These are phyloP conservation scores for Coffea eugenioides DNA, from an alignment of 257 asterid species.

Conservation along the genomic window DNA sequence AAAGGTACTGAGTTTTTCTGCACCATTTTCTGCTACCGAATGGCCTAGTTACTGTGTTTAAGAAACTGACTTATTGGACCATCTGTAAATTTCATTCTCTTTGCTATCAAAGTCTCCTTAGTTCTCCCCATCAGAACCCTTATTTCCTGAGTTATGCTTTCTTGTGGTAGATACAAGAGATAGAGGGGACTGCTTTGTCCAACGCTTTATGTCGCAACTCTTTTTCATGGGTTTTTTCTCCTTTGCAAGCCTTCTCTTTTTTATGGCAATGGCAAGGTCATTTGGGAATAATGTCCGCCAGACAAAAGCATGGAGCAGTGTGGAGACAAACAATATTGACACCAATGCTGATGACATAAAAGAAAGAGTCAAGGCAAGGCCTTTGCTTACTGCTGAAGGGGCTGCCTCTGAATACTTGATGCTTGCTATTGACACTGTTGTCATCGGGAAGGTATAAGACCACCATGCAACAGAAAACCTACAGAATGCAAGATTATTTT, in stretches of 20 bases:
- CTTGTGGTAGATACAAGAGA: conserved; percentile 45
- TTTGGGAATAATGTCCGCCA: conserved; percentile 86
- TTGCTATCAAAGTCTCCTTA: conserved; percentile 2
- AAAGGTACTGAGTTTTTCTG: background rate
- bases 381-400: conserved; percentile 52
- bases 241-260: conserved; percentile 46
- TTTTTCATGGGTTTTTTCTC: conserved; percentile 60
- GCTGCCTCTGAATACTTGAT: conserved; percentile 85
- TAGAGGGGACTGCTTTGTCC: conserved; percentile 70
- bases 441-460: conserved; percentile 98
- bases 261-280: conserved; percentile 90
- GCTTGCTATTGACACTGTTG: conserved; percentile 85
- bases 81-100: background rate
- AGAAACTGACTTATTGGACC: background rate
- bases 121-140: conserved; percentile 38
- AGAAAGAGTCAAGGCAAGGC: conserved; percentile 60
- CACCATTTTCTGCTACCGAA: background rate
- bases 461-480: conserved; percentile 98
- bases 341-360: conserved; percentile 86
- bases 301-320: conserved; percentile 74
- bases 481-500: conserved; percentile 10
- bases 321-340: conserved; percentile 54
- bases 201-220: conserved; percentile 49
- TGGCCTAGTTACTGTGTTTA: background rate
- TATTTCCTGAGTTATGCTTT: conserved; percentile 43